Evolutionary conservation across 192 early-diverging fungal species (phyloP), one percentile per base, ranked within the genome.

Genomic region (Entomortierella chlamydospora): DNA sequence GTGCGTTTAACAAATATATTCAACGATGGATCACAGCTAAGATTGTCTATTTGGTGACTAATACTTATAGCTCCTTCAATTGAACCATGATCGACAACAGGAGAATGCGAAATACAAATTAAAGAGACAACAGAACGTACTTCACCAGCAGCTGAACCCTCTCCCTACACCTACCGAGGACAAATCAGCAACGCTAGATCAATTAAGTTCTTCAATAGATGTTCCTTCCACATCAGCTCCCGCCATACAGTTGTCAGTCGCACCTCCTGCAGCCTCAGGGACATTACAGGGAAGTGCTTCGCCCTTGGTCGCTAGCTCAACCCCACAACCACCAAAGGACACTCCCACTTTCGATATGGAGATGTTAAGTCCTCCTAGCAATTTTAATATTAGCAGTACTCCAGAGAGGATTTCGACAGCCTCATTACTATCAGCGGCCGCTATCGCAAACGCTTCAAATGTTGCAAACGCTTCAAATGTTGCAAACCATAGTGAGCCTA

Each of bases 71-170:
- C n/a, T n/a, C n/a, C n/a, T n/a, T 47, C 3, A 5, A 43, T 20
- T 18, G 37, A 18, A 45, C 22, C 12, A 4, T 3, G 2, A 0
- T 61, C 25, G 0, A 13, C 29, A 37, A 30, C 56, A 73, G 72
- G 72, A 73, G 31, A 73, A 73, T 43, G 37, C 72, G 5, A 73
- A 73, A 47, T 73, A 73, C 57, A 73, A 73, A 34, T 22, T 73
- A 9, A 64, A 66, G 43, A n/a, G 72, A 22, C 61, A 73, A n/a
- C 72, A 73, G 50, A 34, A 59, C 13, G 51, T 61, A 5, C 57
- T 66, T 18, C 11, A 39, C 10, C 37, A 57, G 0, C 62, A 66
- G 28, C 39, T 73, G 28, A 65, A 66, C 41, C 72, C 72, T 17
- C 69, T 51, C 5, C 52, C 58, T 9, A 37, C 47, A 42, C 22